Percentiles rank a stretch among this genome's conserved stretches.
Evolutionary conservation across 495 filamentous ascomycete genomes (phyloP).

Genomic region (Cladorrhinum samala): DNA sequence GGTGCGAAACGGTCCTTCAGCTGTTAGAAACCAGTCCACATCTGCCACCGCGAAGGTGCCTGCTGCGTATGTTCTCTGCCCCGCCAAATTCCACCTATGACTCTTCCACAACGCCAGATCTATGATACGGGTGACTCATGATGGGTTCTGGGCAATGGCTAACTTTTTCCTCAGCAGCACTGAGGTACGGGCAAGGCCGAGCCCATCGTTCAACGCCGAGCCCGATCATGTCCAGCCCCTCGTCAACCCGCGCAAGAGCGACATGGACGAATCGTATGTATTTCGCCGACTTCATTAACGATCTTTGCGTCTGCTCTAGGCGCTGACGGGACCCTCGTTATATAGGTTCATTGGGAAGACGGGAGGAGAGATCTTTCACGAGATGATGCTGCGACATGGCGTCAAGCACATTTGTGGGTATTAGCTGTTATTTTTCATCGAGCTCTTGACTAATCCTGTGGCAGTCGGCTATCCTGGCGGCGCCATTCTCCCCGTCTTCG

Average conservation of each 20-base stretch:
- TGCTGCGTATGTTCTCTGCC: slow-evolving; percentile 10
- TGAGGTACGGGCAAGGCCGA: slow-evolving; percentile 48
- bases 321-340: slow-evolving; percentile 21
- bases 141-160: slow-evolving; percentile 10
- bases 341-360: slow-evolving; percentile 85
- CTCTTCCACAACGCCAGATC: neutral
- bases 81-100: neutral
- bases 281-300: slow-evolving; percentile 8
- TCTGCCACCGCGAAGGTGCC: slow-evolving; percentile 25
- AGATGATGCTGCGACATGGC: slow-evolving; percentile 92
- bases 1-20: slow-evolving; percentile 22
- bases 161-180: slow-evolving; percentile 23
- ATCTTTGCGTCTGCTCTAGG: slow-evolving; percentile 6
- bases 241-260: slow-evolving; percentile 50
- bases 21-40: slow-evolving; percentile 34
- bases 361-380: slow-evolving; percentile 96
- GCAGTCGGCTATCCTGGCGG: slow-evolving; percentile 68
- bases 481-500: slow-evolving; percentile 78
- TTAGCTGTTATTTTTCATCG: neutral
- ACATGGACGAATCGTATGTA: slow-evolving; percentile 71
- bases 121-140: slow-evolving; percentile 19
- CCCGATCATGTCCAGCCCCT: slow-evolving; percentile 62
- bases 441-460: slow-evolving; percentile 17
- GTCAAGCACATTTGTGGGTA: slow-evolving; percentile 89
- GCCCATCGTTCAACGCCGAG: slow-evolving; percentile 61